Conservation (phyloP, 2,329 filamentous ascomycete species). For the Sclerotinia borealis region DNA sequence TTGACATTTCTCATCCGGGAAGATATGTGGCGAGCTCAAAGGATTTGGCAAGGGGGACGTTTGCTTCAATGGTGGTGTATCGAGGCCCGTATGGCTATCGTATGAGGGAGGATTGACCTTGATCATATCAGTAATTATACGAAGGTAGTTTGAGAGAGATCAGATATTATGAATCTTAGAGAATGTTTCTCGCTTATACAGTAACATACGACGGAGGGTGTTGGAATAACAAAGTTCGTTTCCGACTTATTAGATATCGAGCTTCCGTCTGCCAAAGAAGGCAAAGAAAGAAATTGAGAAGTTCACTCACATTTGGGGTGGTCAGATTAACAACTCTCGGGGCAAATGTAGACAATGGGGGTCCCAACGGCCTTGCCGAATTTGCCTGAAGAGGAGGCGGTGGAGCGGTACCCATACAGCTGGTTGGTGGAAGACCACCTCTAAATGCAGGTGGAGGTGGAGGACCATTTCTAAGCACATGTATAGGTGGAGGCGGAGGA, state of each 20-base stretch:
- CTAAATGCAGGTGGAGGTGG: neutral
- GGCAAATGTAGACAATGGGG: neutral
- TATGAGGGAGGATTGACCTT: slow-evolving; percentile 14
- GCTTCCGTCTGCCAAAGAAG: neutral
- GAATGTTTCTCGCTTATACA: neutral
- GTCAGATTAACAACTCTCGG: neutral
- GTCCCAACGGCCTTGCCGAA: no score
- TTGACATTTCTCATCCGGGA: neutral
- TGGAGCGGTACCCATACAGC: no score
- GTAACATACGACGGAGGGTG: neutral
- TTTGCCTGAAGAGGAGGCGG: neutral
- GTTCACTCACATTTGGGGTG: neutral
- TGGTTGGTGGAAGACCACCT: neutral
- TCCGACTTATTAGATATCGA: neutral
- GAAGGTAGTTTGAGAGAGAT: neutral
- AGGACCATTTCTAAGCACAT: no score
- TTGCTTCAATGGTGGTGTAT: neutral
- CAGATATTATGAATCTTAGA: neutral
- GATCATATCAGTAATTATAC: neutral
- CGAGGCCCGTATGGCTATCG: slow-evolving; percentile 1
- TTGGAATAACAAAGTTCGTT: neutral
- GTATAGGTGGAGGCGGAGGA: neutral
- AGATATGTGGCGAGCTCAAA: neutral
- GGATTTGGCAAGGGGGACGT: neutral
- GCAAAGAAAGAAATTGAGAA: neutral